Percentiles rank a stretch among this genome's conserved stretches.
Conservation (phyloP, 257 asterid species). For the Nicotiana benthamiana region DNA sequence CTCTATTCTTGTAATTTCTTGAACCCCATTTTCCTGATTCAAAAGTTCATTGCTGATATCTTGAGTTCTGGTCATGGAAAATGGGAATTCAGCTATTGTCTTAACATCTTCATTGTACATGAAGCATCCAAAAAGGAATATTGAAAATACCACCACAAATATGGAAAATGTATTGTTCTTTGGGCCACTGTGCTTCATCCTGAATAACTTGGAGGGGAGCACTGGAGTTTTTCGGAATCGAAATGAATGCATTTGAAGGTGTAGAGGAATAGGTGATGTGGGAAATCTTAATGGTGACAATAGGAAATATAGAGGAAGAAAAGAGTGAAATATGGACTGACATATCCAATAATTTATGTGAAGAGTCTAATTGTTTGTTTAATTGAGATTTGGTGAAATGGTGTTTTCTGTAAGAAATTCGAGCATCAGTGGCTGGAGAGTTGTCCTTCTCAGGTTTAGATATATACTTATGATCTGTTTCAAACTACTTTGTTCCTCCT, state of each 20-base stretch:
- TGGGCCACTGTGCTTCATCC: constrained; percentile 54
- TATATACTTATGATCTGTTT: not conserved
- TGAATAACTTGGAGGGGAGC: constrained; percentile 21
- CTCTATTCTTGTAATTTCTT: constrained; percentile 2
- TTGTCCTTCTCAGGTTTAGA: constrained; percentile 30
- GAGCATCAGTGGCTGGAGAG: constrained; percentile 38
- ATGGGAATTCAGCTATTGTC: constrained; percentile 66
- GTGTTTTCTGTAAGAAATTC: constrained; percentile 25
- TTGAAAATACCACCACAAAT: constrained; percentile 46
- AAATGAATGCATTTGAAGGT: constrained; percentile 42
- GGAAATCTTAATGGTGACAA: constrained; percentile 1
- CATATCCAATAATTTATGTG: not conserved
- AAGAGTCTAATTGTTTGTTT: not conserved
- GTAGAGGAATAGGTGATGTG: constrained; percentile 1
- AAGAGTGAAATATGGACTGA: constrained; percentile 11
- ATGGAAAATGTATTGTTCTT: constrained; percentile 43
- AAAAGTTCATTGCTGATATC: constrained; percentile 11
- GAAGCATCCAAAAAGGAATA: constrained; percentile 69
- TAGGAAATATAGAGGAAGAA: constrained; percentile 9
- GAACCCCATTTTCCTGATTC: constrained; percentile 2
- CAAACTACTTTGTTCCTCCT: constrained; percentile 5
- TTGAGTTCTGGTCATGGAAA: constrained; percentile 38
- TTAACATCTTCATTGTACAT: constrained; percentile 75
- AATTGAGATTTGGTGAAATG: constrained; percentile 53
- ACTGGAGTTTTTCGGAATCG: constrained; percentile 52